phyloP scores from a whole-genome alignment of 139 green algal species.

The Marvania coccoides region DNA sequence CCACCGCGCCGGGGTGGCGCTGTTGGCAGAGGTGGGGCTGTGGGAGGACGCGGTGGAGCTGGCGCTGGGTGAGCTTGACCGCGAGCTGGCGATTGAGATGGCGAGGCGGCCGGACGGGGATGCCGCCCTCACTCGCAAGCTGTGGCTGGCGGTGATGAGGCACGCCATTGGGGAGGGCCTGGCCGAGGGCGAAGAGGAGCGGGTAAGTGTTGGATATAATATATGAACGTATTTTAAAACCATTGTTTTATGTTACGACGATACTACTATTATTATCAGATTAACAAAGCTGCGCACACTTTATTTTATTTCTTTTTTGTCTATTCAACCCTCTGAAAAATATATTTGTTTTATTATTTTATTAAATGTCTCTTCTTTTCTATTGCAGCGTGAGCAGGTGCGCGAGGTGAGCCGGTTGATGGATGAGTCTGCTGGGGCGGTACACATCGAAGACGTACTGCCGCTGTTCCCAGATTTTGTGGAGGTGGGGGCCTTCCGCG shows the following conservation, averaged over 20 bases:
- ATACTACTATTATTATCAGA: too few species aligned
- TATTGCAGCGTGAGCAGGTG: slow-evolving; percentile 48
- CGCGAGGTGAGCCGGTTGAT: slow-evolving; percentile 57
- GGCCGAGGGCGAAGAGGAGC: neutral
- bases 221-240: neutral
- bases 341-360: neutral
- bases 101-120: slow-evolving; percentile 54
- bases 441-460: slow-evolving; percentile 94
- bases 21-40: slow-evolving; percentile 73
- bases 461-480: slow-evolving; percentile 96
- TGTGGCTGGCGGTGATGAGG: slow-evolving; percentile 84
- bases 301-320: too few species aligned
- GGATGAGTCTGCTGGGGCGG: slow-evolving; percentile 58
- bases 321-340: too few species aligned
- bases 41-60: slow-evolving; percentile 72
- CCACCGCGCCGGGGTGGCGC: slow-evolving; percentile 56
- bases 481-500: slow-evolving; percentile 92
- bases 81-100: slow-evolving; percentile 68
- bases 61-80: slow-evolving; percentile 60
- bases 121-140: slow-evolving; percentile 37
- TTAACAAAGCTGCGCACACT: too few species aligned
- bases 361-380: neutral
- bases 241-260: neutral
- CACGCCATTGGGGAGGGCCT: slow-evolving; percentile 67
- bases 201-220: neutral